These are phyloP conservation scores for Chlorophyllum brunneum DNA, from an alignment of 768 basidiomycete genomes.

Conservation along the genomic window DNA sequence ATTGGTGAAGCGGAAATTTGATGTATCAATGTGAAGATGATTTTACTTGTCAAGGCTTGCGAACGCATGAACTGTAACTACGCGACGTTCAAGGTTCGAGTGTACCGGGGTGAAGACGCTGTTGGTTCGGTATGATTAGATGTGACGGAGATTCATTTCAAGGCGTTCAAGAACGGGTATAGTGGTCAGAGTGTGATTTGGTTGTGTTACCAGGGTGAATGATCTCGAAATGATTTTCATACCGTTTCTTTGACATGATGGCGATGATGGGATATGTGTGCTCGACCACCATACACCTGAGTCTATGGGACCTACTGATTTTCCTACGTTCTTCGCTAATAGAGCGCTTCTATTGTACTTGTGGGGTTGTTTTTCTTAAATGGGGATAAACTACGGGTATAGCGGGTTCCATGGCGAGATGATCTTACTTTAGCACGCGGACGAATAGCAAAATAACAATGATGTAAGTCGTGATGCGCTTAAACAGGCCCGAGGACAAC, in stretches of 20 bases:
- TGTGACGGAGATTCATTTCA: no score
- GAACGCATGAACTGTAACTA: no score
- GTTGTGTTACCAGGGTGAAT: constrained; percentile 7
- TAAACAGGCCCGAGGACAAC: not conserved
- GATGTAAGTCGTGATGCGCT: not conserved
- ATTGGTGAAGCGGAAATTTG: no score
- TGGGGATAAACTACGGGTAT: not conserved
- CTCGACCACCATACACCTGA: not conserved
- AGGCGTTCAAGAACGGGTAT: not conserved
- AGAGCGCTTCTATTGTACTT: not conserved
- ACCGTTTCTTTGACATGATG: not conserved
- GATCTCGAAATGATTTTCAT: constrained; percentile 9
- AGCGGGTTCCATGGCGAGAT: not conserved
- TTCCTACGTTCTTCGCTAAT: not conserved
- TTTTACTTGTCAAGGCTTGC: no score
- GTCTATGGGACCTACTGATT: not conserved
- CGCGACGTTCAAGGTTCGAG: no score
- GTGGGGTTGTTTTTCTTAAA: not conserved
- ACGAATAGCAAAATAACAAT: not conserved
- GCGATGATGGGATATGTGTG: not conserved
- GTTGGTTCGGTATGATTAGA: no score
- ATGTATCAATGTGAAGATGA: no score
- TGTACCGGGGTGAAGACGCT: not conserved
- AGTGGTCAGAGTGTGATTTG: not conserved
- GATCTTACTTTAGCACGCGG: not conserved